Evolutionary conservation across 768 basidiomycete species (phyloP).

Genomic region (Tylopilus subfusipes): DNA sequence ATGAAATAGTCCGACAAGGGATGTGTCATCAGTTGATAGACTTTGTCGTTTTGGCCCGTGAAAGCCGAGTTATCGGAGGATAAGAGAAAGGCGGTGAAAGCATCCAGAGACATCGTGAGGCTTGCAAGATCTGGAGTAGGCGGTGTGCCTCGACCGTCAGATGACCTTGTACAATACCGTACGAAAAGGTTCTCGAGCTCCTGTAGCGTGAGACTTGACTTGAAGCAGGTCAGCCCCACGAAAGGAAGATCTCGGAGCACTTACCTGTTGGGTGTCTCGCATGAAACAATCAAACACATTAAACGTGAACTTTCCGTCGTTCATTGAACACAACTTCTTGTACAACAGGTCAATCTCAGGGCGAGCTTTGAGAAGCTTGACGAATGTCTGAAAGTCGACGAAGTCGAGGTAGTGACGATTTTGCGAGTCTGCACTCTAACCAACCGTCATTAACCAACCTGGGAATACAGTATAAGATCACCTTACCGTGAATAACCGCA

Average conservation of each 20-base stretch:
- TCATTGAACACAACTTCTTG: constrained; percentile 34
- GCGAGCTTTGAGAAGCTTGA: constrained; percentile 78
- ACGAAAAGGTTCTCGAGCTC: constrained; percentile 37
- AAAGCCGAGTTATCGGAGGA: constrained; percentile 73
- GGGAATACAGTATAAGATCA: background rate
- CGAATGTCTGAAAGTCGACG: constrained; percentile 74
- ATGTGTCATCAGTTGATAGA: constrained; percentile 83
- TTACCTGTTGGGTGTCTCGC: constrained; percentile 47
- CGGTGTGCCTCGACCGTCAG: background rate
- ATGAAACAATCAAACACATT: constrained; percentile 49
- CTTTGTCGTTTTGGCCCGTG: constrained; percentile 46
- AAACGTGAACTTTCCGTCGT: constrained; percentile 36
- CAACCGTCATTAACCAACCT: background rate
- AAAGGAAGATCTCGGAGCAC: constrained; percentile 5
- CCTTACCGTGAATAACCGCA: constrained; percentile 55
- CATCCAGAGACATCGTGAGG: constrained; percentile 47
- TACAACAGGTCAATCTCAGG: constrained; percentile 76
- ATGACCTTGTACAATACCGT: constrained; percentile 29
- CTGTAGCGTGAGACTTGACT: constrained; percentile 35
- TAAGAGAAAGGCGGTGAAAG: constrained; percentile 75
- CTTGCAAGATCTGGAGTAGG: background rate
- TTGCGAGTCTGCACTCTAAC: constrained; percentile 60
- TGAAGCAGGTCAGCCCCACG: constrained; percentile 10
- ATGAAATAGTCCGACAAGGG: constrained; percentile 87
- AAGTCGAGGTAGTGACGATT: constrained; percentile 67